phyloP scores from a whole-genome alignment of 1,284 basidiomycete species.

The Trichosporon coremiiforme region DNA sequence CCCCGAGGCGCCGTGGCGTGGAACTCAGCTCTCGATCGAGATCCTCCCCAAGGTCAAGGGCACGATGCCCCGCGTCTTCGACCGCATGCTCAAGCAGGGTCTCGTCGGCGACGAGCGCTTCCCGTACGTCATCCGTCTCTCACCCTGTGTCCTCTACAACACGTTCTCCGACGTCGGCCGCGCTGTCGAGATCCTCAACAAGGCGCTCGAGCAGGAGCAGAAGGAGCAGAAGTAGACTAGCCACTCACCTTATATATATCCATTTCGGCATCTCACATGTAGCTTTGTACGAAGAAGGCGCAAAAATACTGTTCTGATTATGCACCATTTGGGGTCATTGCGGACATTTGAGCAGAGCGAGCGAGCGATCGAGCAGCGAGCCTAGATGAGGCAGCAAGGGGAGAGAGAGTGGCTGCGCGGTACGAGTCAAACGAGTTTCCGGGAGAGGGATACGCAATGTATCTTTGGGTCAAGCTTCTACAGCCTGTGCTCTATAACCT shows the following conservation, averaged over 20 bases:
- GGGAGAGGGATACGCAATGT: background rate
- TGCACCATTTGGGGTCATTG: conserved; percentile 3
- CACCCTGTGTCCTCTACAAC: conserved; percentile 83
- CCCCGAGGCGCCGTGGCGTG: conserved; percentile 68
- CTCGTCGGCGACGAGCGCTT: conserved; percentile 86
- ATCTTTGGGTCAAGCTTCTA: background rate
- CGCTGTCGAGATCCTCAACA: conserved; percentile 67
- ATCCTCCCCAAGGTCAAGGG: conserved; percentile 65
- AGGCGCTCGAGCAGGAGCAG: conserved; percentile 52
- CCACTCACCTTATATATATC: background rate
- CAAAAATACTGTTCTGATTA: conserved; percentile 1
- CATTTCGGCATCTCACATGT: conserved; percentile 10
- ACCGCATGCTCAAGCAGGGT: conserved; percentile 66
- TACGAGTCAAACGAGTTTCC: background rate
- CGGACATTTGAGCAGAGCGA: background rate
- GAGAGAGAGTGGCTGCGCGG: too few species aligned
- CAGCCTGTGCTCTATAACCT: background rate
- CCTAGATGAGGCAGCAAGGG: background rate
- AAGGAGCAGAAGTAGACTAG: conserved; percentile 20
- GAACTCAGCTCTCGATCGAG: conserved; percentile 80
- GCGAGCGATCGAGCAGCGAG: too few species aligned
- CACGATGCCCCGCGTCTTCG: conserved; percentile 71
- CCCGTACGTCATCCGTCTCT: conserved; percentile 85
- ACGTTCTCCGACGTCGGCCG: conserved; percentile 72
- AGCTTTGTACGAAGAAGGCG: conserved; percentile 8